Evolutionary conservation across 768 basidiomycete genomes (phyloP), one percentile per base, ranked within the genome.

Genomic region (Pholiota microspora): DNA sequence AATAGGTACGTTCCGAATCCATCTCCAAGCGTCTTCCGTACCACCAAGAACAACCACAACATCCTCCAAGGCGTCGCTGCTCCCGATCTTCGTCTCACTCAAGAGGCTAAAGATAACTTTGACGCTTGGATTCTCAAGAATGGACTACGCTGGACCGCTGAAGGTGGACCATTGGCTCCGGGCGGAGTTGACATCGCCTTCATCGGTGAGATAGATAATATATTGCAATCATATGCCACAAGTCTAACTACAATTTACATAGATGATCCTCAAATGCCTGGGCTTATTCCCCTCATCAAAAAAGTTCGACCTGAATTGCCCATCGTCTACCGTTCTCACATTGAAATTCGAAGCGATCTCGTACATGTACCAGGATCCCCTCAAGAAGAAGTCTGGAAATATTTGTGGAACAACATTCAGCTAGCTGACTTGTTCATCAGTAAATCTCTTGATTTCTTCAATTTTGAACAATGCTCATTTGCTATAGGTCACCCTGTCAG

Each of bases 41-140:
- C 89, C 57, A 95, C 93, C 60, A 91, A 91, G 79, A 92, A 92
- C 90, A 92, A 92, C 77, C 91, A 93, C 82, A 93, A 93, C 73
- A 92, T 92, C 67, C 77, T 96, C 21, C 94, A 97, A 83, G 94
- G 94, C 58, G 94, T 97, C 48, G 89, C 94, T 1, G 71, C 84
- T 10, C 85, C 88, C 7, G 83, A 83, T 56, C 78, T 92, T 47
- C 87, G 90, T 56, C 81, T 97, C 42, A 88, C 84, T 0, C 78
- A 88, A 59, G 84, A 86, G 52, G 85, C 88, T 49, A 91, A 93
- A 73, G 84, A 84, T 53, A 81, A 77, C 52, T 92, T 92, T 61
- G 89, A 90, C 61, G 80, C 86, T 6, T 96, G 94, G 94, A 94
- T 94, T 56, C 76, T 84, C 59, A 91, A 89, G 70, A 96, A 97